Conservation (phyloP, 78 protist genomes). For the Capsaspora owczarzaki region DNA sequence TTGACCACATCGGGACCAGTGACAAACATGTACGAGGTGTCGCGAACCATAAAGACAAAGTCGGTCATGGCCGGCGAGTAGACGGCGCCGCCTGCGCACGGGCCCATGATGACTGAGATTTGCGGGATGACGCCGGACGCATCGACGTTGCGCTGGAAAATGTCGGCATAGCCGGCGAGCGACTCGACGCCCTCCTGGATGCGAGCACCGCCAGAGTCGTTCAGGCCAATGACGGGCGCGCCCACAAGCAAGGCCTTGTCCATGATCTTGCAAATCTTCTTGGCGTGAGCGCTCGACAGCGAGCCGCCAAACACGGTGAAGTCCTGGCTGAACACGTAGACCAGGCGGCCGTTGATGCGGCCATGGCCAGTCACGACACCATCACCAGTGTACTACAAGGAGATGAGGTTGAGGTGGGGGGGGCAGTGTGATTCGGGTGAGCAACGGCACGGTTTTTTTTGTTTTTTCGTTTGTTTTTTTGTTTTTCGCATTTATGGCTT, state of each 20-base stretch:
- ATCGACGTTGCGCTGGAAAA: conserved; percentile 73
- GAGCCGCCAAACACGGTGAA: conserved; percentile 96
- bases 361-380: conserved; percentile 95
- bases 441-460: no score
- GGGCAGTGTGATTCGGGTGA: no score
- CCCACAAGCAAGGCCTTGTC: conserved; percentile 91
- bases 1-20: conserved; percentile 98
- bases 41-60: conserved; percentile 84
- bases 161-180: conserved; percentile 92
- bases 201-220: conserved; percentile 95
- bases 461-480: no score
- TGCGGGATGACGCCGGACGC: conserved; percentile 96
- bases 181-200: conserved; percentile 90
- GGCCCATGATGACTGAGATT: conserved; percentile 92
- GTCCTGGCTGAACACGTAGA: conserved; percentile 88
- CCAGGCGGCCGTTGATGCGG: conserved; percentile 84
- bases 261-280: conserved; percentile 97
- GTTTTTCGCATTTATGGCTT: neutral
- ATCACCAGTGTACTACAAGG: conserved; percentile 71
- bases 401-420: neutral
- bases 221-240: conserved; percentile 94
- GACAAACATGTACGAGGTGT: conserved; percentile 88
- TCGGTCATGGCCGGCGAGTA: conserved; percentile 97
- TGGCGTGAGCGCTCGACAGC: conserved; percentile 88
- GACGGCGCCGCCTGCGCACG: conserved; percentile 93